These are phyloP conservation scores for Craspedostauros australis DNA, from an alignment of 108 stramenopile species.

Conservation along the genomic window DNA sequence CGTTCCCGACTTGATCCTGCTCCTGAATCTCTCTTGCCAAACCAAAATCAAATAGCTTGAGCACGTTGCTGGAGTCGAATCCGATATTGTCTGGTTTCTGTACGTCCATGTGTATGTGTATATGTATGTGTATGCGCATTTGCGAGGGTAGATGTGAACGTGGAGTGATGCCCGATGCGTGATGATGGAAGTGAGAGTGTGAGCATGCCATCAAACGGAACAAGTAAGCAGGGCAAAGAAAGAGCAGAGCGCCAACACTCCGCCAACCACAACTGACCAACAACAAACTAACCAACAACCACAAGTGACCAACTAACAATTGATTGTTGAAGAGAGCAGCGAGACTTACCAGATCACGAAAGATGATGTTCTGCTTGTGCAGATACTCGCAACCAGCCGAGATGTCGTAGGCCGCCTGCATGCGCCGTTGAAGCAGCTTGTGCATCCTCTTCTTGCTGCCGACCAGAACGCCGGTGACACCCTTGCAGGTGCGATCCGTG, in stretches of 20 bases:
- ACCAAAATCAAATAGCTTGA: constrained; percentile 27
- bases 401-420: constrained; percentile 42
- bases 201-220: no score
- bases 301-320: neutral
- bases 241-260: constrained; percentile 9
- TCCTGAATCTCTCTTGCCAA: constrained; percentile 46
- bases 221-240: constrained; percentile 11
- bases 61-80: constrained; percentile 1
- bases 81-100: constrained; percentile 29
- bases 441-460: constrained; percentile 28
- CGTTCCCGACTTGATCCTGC: constrained; percentile 18
- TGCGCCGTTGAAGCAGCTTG: constrained; percentile 22
- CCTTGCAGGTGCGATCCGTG: constrained; percentile 9
- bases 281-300: neutral
- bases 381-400: constrained; percentile 81
- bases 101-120: constrained; percentile 19
- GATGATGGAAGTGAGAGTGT: no score
- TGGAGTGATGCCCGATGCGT: no score
- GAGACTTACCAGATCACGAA: constrained; percentile 67
- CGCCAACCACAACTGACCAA: neutral
- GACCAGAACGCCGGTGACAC: constrained; percentile 37
- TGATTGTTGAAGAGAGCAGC: constrained; percentile 27
- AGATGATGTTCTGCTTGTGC: constrained; percentile 89
- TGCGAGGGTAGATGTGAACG: no score
- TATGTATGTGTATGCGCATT: no score